Evolutionary conservation across 176 grass and related monocot species (phyloP), one percentile per base, ranked within the genome.

Genomic region (Metroxylon sagu): DNA sequence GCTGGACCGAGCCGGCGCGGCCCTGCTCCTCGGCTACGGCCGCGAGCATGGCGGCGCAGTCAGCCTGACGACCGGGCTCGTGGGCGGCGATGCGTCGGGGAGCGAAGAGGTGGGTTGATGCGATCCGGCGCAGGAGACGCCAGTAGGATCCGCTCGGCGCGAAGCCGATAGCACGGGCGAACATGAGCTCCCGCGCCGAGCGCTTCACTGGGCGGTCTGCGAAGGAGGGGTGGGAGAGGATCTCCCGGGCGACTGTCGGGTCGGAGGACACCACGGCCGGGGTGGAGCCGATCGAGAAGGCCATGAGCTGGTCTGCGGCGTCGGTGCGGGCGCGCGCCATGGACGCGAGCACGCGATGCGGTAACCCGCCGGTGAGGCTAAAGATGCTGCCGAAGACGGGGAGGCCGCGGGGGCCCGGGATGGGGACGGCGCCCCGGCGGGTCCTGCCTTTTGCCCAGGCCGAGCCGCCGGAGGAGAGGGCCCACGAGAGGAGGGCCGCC

Each of bases 61-160:
- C 89, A 2, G 53, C 28, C 43, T 77, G 89, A 17, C 89, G 74
- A 0, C 74, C 75, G 0, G 81, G 64, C 60, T 88, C 89, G 56
- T 95, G 89, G 10, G 89, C 81, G 0, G 72, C 62, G n/a, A 95
- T 62, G 17, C 81, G 84, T 25, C 89, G 81, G 14, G 89, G 89
- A 52, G 81, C 56, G 39, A 95, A 88, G 31, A 95, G 74, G 67
- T 95, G 89, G 10, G 84, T 69, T 16, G 89, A 94, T 2, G 89
- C 81, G 23, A 94, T 68, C 50, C 89, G 74, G 64, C 89, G 80
- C 53, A 94, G 80, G 55, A 66, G 72, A 39, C 89, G 89, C 89
- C 89, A 94, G 61, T 89, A 89, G 3, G 75, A 71, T 54, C 85
- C 80, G 43, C 57, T 77, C 14, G 80, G 80, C 5, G 85, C 85